phyloP scores from a whole-genome alignment of 345 rosid genomes.

The Hibiscus tridactylites region DNA sequence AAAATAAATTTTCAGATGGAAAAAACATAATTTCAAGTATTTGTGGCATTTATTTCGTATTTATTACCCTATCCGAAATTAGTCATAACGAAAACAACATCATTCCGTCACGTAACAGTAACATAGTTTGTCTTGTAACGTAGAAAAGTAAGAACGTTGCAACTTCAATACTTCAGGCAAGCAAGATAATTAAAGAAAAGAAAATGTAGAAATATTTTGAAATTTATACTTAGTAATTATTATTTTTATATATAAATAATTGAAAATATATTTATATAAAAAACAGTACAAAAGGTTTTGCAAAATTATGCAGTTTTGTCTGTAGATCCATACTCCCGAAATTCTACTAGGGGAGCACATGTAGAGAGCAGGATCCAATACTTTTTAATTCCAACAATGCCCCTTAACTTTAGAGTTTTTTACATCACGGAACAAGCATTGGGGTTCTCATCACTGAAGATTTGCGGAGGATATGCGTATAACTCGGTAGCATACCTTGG shows the following conservation, averaged over 20 bases:
- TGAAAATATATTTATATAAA: background rate
- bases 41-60: no score
- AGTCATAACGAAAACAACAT: no score
- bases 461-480: constrained; percentile 32
- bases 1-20: no score
- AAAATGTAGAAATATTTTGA: background rate
- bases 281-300: background rate
- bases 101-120: no score
- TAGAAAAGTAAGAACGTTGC: no score
- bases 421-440: constrained; percentile 16
- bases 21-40: no score
- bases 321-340: background rate
- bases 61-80: no score
- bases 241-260: background rate
- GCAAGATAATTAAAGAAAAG: background rate
- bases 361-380: background rate
- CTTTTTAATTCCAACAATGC: background rate
- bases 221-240: background rate
- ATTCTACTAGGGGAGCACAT: constrained; percentile 2
- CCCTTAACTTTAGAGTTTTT: background rate
- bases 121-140: no score
- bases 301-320: background rate
- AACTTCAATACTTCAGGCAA: no score
- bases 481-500: constrained; percentile 43
- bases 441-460: constrained; percentile 16